Conservation (phyloP, 306 rosid genomes). For the Comarum palustre region DNA sequence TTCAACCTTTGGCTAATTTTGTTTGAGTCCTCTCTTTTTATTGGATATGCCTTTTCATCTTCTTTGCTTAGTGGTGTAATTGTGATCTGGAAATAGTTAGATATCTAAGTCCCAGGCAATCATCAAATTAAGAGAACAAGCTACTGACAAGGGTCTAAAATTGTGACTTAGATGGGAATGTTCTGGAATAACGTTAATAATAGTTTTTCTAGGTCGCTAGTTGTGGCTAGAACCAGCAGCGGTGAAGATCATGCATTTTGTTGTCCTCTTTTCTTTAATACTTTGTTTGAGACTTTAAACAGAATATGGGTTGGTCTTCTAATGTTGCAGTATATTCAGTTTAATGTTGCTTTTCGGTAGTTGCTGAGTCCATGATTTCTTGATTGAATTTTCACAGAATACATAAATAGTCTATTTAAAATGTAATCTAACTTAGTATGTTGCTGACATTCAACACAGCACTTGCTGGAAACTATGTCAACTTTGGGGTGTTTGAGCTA, state of each 20-base stretch:
- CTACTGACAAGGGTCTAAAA: neutral
- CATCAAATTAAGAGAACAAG: neutral
- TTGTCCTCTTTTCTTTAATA: neutral
- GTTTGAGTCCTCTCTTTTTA: neutral
- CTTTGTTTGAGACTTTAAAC: neutral
- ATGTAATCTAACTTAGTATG: constrained; percentile 24
- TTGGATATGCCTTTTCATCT: neutral
- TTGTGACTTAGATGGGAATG: neutral
- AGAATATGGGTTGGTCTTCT: neutral
- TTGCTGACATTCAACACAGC: constrained; percentile 56
- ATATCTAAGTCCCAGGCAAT: neutral
- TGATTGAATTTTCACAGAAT: neutral
- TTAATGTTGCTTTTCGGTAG: neutral
- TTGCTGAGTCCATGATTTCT: neutral
- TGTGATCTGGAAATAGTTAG: neutral
- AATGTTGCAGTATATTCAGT: neutral
- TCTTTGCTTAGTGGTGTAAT: neutral
- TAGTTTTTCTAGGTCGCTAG: neutral
- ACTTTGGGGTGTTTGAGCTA: constrained; percentile 96
- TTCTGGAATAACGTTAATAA: neutral
- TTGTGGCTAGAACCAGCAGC: neutral
- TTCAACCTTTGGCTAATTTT: neutral
- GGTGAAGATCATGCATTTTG: neutral
- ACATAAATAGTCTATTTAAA: neutral
- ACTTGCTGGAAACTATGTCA: constrained; percentile 93